A percentile compares a stretch with the other conserved stretches of the same genome.
Evolutionary conservation across 495 filamentous ascomycete species (phyloP).

Genomic region (Rusavskia elegans): DNA sequence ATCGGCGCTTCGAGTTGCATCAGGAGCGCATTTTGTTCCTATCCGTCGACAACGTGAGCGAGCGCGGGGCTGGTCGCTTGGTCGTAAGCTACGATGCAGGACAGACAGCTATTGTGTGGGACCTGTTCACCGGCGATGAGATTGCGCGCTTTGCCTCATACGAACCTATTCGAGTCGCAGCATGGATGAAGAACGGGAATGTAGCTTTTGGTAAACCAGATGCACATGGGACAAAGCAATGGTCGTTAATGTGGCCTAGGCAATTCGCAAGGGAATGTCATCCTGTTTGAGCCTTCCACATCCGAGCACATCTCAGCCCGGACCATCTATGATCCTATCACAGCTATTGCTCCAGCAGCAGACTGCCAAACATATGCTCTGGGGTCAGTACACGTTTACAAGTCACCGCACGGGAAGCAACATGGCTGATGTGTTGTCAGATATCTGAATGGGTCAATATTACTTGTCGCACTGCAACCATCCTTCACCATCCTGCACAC

Average conservation of each 20-base stretch:
- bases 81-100: slow-evolving; percentile 88
- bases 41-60: slow-evolving; percentile 83
- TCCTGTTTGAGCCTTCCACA: slow-evolving; percentile 83
- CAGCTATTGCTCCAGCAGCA: slow-evolving; percentile 72
- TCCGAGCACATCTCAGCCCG: slow-evolving; percentile 85
- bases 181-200: slow-evolving; percentile 97
- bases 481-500: slow-evolving; percentile 93
- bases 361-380: slow-evolving; percentile 96
- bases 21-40: slow-evolving; percentile 68
- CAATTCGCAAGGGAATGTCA: slow-evolving; percentile 80
- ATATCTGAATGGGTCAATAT: slow-evolving; percentile 87
- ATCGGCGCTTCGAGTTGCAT: slow-evolving; percentile 74
- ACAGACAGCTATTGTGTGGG: slow-evolving; percentile 92
- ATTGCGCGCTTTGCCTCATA: slow-evolving; percentile 82
- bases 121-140: slow-evolving; percentile 81
- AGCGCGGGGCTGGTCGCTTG: slow-evolving; percentile 65
- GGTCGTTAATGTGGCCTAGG: slow-evolving; percentile 33
- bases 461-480: slow-evolving; percentile 78
- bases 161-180: slow-evolving; percentile 66
- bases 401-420: neutral
- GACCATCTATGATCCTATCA: slow-evolving; percentile 89
- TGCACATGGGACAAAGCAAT: neutral
- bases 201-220: slow-evolving; percentile 70
- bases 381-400: slow-evolving; percentile 42
- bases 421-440: slow-evolving; percentile 31